Percentiles rank a stretch among this genome's conserved stretches.
phyloP scores from a whole-genome alignment of 345 rosid genomes.

The Camelina hispida region DNA sequence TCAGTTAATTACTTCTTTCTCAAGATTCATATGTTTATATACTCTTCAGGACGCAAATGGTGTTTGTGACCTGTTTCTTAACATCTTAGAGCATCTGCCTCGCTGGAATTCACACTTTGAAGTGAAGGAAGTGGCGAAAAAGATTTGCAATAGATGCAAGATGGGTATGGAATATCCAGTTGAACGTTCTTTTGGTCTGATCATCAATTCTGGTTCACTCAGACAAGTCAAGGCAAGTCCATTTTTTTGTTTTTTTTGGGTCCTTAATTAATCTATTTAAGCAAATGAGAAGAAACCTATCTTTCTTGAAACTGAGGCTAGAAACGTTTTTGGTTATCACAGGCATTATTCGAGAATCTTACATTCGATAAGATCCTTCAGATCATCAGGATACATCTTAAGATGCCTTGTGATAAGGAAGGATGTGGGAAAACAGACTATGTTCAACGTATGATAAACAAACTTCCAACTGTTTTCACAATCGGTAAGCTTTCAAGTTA shows the following conservation, averaged over 20 bases:
- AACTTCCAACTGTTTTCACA: conserved; percentile 31
- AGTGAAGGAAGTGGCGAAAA: not conserved
- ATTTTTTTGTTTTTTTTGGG: too few relatives aligned
- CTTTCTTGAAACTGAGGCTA: too few relatives aligned
- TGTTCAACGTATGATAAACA: not conserved
- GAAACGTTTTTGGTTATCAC: not conserved
- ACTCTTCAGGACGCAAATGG: too few relatives aligned
- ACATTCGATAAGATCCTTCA: conserved; percentile 22
- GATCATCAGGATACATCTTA: not conserved
- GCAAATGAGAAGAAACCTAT: too few relatives aligned
- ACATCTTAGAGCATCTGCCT: too few relatives aligned
- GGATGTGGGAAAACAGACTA: conserved; percentile 24
- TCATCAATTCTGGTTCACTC: not conserved
- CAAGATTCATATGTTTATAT: not conserved
- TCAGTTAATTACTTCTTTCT: not conserved
- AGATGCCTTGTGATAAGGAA: conserved; percentile 24
- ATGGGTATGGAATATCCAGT: not conserved
- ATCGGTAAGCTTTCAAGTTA: conserved; percentile 30
- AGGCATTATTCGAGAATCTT: conserved; percentile 2
- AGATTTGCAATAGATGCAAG: conserved; percentile 21
- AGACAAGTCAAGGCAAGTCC: too few relatives aligned
- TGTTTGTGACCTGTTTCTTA: too few relatives aligned
- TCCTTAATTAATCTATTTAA: too few relatives aligned
- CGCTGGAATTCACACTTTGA: not conserved
- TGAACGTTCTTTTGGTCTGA: conserved; percentile 21